Conservation (phyloP, 2,329 filamentous ascomycete species). For the Hirsutella rhossiliensis region DNA sequence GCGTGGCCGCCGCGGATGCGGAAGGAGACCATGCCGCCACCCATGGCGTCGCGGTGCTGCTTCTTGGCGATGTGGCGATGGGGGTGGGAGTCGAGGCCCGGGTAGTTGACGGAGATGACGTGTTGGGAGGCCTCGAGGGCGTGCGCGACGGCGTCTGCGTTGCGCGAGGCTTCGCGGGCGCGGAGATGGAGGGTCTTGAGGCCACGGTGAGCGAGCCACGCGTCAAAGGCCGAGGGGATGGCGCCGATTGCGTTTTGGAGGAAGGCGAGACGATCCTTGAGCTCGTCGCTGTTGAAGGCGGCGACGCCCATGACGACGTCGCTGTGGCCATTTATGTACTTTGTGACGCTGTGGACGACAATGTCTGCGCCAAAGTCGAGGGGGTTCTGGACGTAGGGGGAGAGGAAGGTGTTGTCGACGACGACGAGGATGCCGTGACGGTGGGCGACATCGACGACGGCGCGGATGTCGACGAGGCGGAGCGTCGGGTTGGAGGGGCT, state of each 20-base stretch:
- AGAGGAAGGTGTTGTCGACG: constrained; percentile 98
- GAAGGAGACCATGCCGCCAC: constrained; percentile 96
- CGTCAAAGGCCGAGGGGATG: constrained; percentile 89
- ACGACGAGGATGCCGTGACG: constrained; percentile 84
- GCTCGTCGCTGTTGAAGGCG: constrained; percentile 77
- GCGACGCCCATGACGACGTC: constrained; percentile 97
- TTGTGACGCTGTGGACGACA: constrained; percentile 93
- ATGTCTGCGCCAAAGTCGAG: constrained; percentile 92
- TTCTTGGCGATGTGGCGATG: constrained; percentile 74
- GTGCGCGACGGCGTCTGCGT: constrained; percentile 65
- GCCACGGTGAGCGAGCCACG: constrained; percentile 94
- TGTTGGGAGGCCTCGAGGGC: constrained; percentile 69
- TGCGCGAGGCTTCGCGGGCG: constrained; percentile 70
- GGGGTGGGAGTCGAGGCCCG: constrained; percentile 76
- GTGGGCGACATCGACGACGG: constrained; percentile 73
- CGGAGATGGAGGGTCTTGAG: constrained; percentile 94
- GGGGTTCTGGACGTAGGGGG: constrained; percentile 92
- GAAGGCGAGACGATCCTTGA: constrained; percentile 71
- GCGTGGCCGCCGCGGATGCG: constrained; percentile 75
- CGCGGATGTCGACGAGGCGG: constrained; percentile 81
- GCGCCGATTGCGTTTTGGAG: constrained; percentile 96
- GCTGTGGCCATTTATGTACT: constrained; percentile 97
- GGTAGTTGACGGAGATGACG: constrained; percentile 90
- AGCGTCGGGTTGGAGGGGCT: constrained; percentile 90
- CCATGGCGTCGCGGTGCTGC: constrained; percentile 90